Conservation (phyloP, 371 early-diverging fungal species). For the Lichtheimia hyalospora region DNA sequence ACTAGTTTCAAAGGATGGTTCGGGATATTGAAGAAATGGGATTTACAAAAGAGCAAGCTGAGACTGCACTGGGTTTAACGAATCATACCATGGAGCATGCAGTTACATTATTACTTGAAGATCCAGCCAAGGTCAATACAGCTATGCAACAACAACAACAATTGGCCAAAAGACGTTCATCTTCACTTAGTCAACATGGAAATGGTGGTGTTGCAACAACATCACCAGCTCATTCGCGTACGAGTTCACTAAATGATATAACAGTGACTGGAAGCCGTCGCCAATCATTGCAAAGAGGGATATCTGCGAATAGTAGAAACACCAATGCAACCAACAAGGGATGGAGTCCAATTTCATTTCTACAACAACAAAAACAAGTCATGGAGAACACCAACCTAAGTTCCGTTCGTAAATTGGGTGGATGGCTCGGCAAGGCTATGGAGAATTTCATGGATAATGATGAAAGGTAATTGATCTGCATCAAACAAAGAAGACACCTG, state of each 20-base stretch:
- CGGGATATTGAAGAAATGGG: constrained; percentile 70
- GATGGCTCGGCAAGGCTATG: constrained; percentile 74
- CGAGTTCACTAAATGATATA: constrained; percentile 18
- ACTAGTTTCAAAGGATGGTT: constrained; percentile 35
- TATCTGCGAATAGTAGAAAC: constrained; percentile 11
- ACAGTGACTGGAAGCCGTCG: constrained; percentile 13
- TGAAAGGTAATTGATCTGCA: constrained; percentile 24
- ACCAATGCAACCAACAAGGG: constrained; percentile 5
- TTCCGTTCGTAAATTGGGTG: constrained; percentile 63
- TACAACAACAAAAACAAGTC: constrained; percentile 66
- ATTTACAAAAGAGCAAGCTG: constrained; percentile 64
- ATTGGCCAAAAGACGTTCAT: constrained; percentile 23
- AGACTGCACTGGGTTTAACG: constrained; percentile 57
- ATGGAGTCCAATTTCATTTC: constrained; percentile 68
- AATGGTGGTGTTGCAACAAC: constrained; percentile 3
- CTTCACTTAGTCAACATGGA: constrained; percentile 19
- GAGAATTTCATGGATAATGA: constrained; percentile 68
- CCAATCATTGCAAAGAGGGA: constrained; percentile 24
- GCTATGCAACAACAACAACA: constrained; percentile 19
- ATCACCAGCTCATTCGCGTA: constrained; percentile 26
- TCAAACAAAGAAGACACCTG: not conserved
- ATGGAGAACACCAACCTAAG: constrained; percentile 59
- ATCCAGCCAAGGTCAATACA: constrained; percentile 53
- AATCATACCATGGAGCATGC: constrained; percentile 64
- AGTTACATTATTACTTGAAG: constrained; percentile 60